Base-by-base conservation (phyloP, 2,329 filamentous ascomycete genomes). In the Trichothecium roseum region DNA sequence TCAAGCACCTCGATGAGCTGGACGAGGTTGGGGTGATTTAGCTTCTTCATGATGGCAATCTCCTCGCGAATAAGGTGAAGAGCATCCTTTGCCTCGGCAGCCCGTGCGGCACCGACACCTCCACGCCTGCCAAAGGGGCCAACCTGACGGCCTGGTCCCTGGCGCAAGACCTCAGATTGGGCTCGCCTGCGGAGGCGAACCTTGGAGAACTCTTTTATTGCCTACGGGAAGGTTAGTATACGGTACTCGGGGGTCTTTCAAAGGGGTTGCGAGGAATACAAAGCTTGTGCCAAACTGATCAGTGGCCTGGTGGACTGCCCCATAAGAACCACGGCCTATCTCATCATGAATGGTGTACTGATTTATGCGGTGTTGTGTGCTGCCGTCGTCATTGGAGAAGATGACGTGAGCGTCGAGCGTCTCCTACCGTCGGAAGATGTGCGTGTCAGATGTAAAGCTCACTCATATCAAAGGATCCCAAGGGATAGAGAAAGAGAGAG, bases 11-110 rank as follows among this genome's bases (percentile, higher is more conserved):
- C 91, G 45, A 94, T 85, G 34, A 98, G 64, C 31, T 83, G 79
- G 12, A 96, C 89, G n/a, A 98, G 66, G 52, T 96, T 98, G 18
- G 79, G 81, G 52, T 98, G 91, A 52, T 95, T 80, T 32, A 96
- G 71, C 62, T 96, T 96, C 68, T 96, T 98, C 88, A 98, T 96
- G 53, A 96, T 93, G 39, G 91, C 91, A 49, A 96, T 91, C 59
- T 98, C 91, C 56, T 94, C 84, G 41, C 87, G 83, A 56, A 98
- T 96, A 40, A 96, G 66, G 50, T 84, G 84, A 10, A 96, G 66
- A 0, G 89, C 76, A 49, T 79, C 75, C 18, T 66, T 65, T 46
- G 80, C 81, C 53, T 83, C 80, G 30, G 71, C 70, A 31, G 67
- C 46, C 5, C 50, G 50, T 31, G 52, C 42, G 24, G 47, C 44